Percentiles rank a stretch among this genome's conserved stretches.
Conservation (phyloP, 495 filamentous ascomycete genomes). For the Aspergillus saccharolyticus region DNA sequence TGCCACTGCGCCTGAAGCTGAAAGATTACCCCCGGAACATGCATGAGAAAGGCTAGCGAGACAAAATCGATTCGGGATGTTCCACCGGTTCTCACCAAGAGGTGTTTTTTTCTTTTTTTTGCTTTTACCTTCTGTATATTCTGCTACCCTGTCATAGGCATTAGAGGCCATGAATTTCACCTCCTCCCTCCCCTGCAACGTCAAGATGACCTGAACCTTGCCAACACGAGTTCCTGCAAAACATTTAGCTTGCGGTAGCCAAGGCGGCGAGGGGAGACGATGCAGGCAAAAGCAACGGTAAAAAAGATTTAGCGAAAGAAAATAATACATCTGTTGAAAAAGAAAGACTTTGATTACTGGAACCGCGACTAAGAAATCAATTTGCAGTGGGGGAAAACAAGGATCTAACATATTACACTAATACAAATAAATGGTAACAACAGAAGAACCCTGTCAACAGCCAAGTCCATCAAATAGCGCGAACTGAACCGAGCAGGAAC, state of each 20-base stretch:
- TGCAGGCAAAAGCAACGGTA: not conserved
- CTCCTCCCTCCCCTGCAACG: not conserved
- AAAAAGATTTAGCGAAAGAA: not conserved
- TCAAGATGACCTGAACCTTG: not conserved
- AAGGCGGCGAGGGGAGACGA: not conserved
- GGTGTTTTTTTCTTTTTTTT: not conserved
- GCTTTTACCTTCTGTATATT: not conserved
- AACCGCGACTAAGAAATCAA: no score
- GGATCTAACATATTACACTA: no score
- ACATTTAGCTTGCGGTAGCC: not conserved
- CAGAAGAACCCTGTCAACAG: not conserved
- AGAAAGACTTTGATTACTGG: no score
- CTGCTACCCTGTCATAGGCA: no score
- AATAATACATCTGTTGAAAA: not conserved
- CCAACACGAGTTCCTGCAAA: slow-evolving; percentile 4
- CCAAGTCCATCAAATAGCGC: not conserved
- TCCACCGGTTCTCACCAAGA: not conserved
- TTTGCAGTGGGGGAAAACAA: no score
- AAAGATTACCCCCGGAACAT: not conserved
- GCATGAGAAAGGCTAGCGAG: not conserved
- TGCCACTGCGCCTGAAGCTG: not conserved
- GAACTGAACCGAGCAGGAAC: not conserved
- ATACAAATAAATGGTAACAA: no score
- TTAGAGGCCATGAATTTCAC: not conserved
- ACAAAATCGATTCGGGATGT: not conserved